Base-by-base conservation (phyloP, 2,329 filamentous ascomycete species). In the Xylariaceae sp. region DNA sequence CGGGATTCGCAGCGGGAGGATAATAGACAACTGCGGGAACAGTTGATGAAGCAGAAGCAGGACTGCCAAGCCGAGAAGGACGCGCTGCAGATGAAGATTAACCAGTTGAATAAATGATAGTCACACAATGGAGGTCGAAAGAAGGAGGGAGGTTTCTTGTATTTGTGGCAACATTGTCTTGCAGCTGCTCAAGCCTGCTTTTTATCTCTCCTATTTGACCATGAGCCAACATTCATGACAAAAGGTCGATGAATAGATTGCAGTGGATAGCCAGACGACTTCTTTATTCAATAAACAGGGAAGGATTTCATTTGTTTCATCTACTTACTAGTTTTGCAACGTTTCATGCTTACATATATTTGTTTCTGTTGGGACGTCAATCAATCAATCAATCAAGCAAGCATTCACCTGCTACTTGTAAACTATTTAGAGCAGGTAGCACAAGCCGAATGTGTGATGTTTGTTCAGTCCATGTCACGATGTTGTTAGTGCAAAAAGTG, bases 291-390 rank as follows among this genome's bases (percentile, higher is more conserved):
- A 36, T 51, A 26, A 29, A 7, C 31, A 55, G n/a, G n/a, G 40
- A 47, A 51, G 28, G 36, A 47, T 59, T 51, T 55, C 56, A 51
- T 59, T 56, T 59, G 56, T 55, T 37, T 26, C 46, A 47, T 34
- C n/a, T 16, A 40, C 14, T 7, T 24, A 14, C 45, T 39, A 34
- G 28, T 21, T 21, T 39, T 43, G 56, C 26, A 59, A 52, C 52
- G 52, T 60, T 55, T 28, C 56, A 43, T 54, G 28, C 43, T 34
- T 45, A 39, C n/a, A n/a, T n/a, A n/a, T n/a, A n/a, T n/a, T n/a
- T n/a, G n/a, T n/a, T n/a, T n/a, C n/a, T n/a, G n/a, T n/a, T n/a
- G n/a, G n/a, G n/a, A n/a, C n/a, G n/a, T n/a, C n/a, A n/a, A n/a
- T n/a, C n/a, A n/a, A n/a, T n/a, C n/a, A n/a, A n/a, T n/a, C n/a